Evolutionary conservation across 225 moss, liverwort and hornwort species (phyloP).

Genomic region (Climacium dendroides): DNA sequence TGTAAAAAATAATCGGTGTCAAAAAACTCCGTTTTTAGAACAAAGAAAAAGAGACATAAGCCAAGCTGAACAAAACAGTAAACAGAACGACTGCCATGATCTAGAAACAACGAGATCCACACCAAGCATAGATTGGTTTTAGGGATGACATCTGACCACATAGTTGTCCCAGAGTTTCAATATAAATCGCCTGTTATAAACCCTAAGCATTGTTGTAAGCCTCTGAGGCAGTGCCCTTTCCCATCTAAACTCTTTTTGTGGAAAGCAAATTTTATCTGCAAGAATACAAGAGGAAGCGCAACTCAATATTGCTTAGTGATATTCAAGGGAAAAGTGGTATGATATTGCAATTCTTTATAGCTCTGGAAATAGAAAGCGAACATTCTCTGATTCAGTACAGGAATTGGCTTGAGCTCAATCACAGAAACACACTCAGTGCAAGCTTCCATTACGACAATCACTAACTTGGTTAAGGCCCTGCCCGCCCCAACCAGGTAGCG

Average conservation of each 20-base stretch:
- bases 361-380: not conserved
- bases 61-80: not conserved
- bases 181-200: slow-evolving; percentile 50
- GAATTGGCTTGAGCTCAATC: not conserved
- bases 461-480: not conserved
- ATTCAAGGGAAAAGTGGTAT: not conserved
- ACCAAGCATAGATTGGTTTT: not conserved
- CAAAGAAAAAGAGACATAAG: not conserved
- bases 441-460: not conserved
- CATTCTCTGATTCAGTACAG: not conserved
- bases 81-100: not conserved
- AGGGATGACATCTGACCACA: slow-evolving; percentile 11
- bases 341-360: not conserved
- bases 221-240: slow-evolving; percentile 51
- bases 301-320: not conserved
- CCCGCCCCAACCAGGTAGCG: not conserved
- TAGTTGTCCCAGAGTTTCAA: slow-evolving; percentile 42
- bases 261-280: slow-evolving; percentile 35
- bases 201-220: slow-evolving; percentile 74
- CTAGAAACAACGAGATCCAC: not conserved
- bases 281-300: not conserved
- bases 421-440: not conserved
- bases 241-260: slow-evolving; percentile 69
- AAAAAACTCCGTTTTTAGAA: not conserved
- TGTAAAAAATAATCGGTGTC: not conserved